Percentiles rank a stretch among this genome's conserved stretches.
Evolutionary conservation across 2,329 filamentous ascomycete species (phyloP).

Genomic region (Gnomoniopsis smithogilvyi): DNA sequence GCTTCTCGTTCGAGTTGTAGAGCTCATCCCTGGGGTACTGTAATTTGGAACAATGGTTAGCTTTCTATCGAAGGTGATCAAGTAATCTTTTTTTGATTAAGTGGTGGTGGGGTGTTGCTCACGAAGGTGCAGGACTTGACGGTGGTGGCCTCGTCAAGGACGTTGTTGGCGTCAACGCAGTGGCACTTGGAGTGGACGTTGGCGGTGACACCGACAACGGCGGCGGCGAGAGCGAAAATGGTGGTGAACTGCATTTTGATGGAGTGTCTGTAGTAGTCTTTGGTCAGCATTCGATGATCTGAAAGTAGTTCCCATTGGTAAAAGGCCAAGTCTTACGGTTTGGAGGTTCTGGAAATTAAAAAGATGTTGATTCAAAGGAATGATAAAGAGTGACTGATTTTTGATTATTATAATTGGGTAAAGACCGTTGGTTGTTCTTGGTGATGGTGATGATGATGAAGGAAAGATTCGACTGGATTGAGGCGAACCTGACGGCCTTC

Average conservation of each 20-base stretch:
- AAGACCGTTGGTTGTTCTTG: background rate
- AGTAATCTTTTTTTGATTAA: too few species aligned
- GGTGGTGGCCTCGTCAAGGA: background rate
- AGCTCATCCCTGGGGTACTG: background rate
- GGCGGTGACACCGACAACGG: background rate
- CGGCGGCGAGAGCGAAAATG: background rate
- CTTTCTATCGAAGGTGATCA: background rate
- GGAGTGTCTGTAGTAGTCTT: background rate
- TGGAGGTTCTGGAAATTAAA: background rate
- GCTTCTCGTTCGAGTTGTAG: background rate
- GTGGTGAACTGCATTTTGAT: background rate
- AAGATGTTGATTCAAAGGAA: background rate
- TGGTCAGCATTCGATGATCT: background rate
- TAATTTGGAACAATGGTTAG: background rate
- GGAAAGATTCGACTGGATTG: background rate
- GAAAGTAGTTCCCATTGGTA: too few species aligned
- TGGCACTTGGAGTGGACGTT: background rate
- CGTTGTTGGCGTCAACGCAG: background rate
- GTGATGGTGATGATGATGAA: background rate
- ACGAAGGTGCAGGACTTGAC: background rate
- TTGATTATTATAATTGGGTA: background rate
- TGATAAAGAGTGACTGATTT: background rate
- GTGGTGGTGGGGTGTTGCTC: background rate
- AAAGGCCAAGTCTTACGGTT: background rate
- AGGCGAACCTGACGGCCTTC: background rate